Evolutionary conservation across 257 asterid genomes (phyloP), one percentile per base, ranked within the genome.

Genomic region (Plantago ovata): DNA sequence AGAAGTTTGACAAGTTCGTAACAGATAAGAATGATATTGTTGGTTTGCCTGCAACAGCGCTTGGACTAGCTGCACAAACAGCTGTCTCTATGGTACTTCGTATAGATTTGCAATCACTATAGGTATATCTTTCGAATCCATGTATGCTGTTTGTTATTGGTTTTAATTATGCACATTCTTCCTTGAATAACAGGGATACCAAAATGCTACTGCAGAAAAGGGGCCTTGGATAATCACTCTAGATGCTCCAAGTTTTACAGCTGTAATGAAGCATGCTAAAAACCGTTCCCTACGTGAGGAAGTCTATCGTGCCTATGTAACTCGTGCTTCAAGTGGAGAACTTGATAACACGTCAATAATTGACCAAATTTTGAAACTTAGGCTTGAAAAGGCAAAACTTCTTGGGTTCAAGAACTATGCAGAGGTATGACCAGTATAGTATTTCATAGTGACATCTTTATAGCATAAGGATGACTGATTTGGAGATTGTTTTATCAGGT

Each of bases 11-110:
- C 78, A 93, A 93, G 46, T 74, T 93, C 76, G 78, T 93, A 60
- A 89, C 86, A 6, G 92, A 89, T 54, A 89, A 86, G 84, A 84
- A 82, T 62, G 96, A 89, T 28, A 74, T 93, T 64, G 97, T 89
- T 58, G 99, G 99, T 38, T 75, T 93, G 74, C 97, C 96, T 9
- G 80, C 72, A 68, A 63, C 86, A 20, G 89, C 96, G 67, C 94
- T 89, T 69, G 99, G 99, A 60, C 76, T 93, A 77, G 97, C 83
- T 72, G 95, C 99, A 47, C 99, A 93, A 79, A 89, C 97, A 68
- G 99, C 99, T 38, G 84, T 76, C 62, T 84, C 97, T 42, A 93
- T 86, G 94, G 99, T 89, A 72, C 39, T 63, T 46, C 40, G 52
- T 64, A 6, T 57, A 48, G 47, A 14, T 9, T 12, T 22, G 42